These are phyloP conservation scores for Pseudogymnoascus sp. DNA, from an alignment of 2,329 filamentous ascomycete genomes.

Conservation along the genomic window DNA sequence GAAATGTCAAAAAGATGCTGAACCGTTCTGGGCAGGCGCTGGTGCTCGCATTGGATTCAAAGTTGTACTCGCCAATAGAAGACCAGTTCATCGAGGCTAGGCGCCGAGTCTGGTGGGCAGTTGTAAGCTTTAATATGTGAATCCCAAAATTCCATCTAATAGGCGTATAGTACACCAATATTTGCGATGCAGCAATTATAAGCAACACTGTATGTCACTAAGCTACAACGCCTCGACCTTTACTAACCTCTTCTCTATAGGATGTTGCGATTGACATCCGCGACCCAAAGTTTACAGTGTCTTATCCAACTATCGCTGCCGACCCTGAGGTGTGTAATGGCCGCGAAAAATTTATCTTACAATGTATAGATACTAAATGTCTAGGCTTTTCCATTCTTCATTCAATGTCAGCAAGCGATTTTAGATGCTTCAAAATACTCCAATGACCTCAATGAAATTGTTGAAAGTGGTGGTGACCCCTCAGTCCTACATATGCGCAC, in stretches of 20 bases:
- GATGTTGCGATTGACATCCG: conserved; percentile 37
- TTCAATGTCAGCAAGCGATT: conserved; percentile 42
- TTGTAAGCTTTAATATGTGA: conserved; percentile 26
- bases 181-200: conserved; percentile 43
- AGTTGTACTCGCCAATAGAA: conserved; percentile 34
- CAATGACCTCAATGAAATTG: conserved; percentile 37
- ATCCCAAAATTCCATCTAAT: conserved; percentile 5
- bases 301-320: conserved; percentile 33
- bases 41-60: conserved; percentile 38
- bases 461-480: conserved; percentile 33
- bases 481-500: conserved; percentile 34
- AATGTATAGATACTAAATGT: not conserved
- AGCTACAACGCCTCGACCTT: not conserved
- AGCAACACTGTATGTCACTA: conserved; percentile 36
- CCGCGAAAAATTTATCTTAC: conserved; percentile 12
- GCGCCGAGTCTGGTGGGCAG: conserved; percentile 46
- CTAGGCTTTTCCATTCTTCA: conserved; percentile 35
- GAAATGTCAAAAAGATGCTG: conserved; percentile 45
- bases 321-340: conserved; percentile 33
- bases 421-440: conserved; percentile 40
- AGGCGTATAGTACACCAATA: conserved; percentile 36
- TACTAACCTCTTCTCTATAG: conserved; percentile 23
- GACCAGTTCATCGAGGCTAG: conserved; percentile 37
- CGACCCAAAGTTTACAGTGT: conserved; percentile 38
- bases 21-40: conserved; percentile 40